Evolutionary conservation across 495 filamentous ascomycete genomes (phyloP).

Genomic region (Usnea hakonensis): DNA sequence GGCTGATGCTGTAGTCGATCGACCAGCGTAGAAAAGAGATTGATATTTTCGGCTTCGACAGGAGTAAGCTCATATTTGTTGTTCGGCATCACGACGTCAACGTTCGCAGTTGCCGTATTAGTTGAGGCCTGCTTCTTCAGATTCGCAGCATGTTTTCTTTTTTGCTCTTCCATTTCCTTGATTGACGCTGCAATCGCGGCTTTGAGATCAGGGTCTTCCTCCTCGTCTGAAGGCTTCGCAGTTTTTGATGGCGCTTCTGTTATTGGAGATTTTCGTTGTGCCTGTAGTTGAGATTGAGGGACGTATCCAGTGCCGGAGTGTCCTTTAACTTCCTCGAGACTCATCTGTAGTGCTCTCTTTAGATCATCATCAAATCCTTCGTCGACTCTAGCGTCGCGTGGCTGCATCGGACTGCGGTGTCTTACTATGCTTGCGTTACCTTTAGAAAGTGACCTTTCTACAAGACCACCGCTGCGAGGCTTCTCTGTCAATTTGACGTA

Average conservation of each 20-base stretch:
- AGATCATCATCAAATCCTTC: constrained; percentile 94
- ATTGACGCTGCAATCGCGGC: constrained; percentile 96
- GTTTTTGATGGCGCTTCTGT: constrained; percentile 32
- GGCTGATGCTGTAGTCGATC: constrained; percentile 93
- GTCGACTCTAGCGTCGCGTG: constrained; percentile 72
- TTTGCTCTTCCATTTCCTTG: constrained; percentile 96
- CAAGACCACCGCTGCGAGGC: constrained; percentile 32
- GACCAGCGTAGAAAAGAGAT: constrained; percentile 88
- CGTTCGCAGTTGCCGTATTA: constrained; percentile 36
- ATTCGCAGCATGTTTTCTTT: constrained; percentile 74
- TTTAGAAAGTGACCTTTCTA: constrained; percentile 30
- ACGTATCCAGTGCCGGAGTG: constrained; percentile 59
- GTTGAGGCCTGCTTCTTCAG: constrained; percentile 63
- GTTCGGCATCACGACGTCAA: constrained; percentile 51
- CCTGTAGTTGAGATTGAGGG: constrained; percentile 46
- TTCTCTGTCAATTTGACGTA: constrained; percentile 83
- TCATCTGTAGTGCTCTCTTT: constrained; percentile 90
- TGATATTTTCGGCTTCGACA: constrained; percentile 94
- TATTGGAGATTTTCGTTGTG: constrained; percentile 32
- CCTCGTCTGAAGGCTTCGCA: constrained; percentile 48
- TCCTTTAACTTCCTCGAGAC: constrained; percentile 80
- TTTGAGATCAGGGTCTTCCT: constrained; percentile 88
- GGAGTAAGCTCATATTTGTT: constrained; percentile 92
- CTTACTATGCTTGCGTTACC: constrained; percentile 48
- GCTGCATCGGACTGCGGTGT: constrained; percentile 65